These are phyloP conservation scores for Thielaviopsis ethacetica DNA, from an alignment of 2,329 filamentous ascomycete genomes.

Conservation along the genomic window DNA sequence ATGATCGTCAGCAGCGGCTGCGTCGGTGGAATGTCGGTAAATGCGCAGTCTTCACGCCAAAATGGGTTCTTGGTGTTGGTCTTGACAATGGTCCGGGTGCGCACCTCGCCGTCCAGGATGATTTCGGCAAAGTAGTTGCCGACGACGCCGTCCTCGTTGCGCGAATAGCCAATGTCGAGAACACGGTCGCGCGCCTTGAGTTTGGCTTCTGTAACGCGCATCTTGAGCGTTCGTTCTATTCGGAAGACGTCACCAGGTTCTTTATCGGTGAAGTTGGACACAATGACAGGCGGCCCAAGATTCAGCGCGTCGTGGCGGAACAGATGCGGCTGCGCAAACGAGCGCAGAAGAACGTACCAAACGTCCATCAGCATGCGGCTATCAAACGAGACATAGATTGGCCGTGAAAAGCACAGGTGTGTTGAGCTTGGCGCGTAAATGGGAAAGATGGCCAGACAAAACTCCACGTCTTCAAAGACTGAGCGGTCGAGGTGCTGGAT, in stretches of 20 bases:
- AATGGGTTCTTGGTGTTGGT: constrained; percentile 57
- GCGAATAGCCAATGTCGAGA: constrained; percentile 4
- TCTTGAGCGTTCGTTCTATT: constrained; percentile 41
- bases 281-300: constrained; percentile 27
- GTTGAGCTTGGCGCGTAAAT: constrained; percentile 68
- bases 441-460: constrained; percentile 88
- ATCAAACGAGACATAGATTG: constrained; percentile 77
- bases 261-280: constrained; percentile 22
- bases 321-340: constrained; percentile 82
- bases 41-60: constrained; percentile 70
- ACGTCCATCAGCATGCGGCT: constrained; percentile 86
- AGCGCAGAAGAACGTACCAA: constrained; percentile 83
- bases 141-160: constrained; percentile 27
- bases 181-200: constrained; percentile 25
- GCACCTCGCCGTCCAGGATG: constrained; percentile 61
- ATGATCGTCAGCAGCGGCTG: constrained; percentile 54
- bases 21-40: constrained; percentile 53
- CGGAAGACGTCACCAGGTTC: constrained; percentile 37
- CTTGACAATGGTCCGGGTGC: constrained; percentile 59
- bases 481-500: constrained; percentile 82
- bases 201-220: constrained; percentile 47
- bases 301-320: constrained; percentile 46
- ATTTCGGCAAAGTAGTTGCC: constrained; percentile 70
- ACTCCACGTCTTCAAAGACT: constrained; percentile 70
- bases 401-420: constrained; percentile 61